Evolutionary conservation across 2,329 filamentous ascomycete genomes (phyloP).

Genomic region (Hysterium pulicare): DNA sequence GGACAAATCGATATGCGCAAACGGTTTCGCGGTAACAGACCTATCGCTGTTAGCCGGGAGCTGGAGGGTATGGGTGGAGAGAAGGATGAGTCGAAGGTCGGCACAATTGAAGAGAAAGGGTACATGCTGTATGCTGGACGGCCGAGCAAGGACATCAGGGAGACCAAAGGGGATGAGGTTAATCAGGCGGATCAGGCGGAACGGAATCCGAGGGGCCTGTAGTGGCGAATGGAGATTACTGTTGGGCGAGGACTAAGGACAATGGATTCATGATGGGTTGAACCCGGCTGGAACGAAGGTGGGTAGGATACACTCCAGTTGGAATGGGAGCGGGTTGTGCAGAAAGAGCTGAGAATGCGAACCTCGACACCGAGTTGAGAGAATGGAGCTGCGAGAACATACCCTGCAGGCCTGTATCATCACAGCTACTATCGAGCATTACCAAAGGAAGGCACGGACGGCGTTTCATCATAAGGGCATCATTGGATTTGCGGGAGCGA

Average conservation of each 20-base stretch:
- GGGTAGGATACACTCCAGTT: too few relatives aligned
- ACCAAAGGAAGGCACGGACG: too few relatives aligned
- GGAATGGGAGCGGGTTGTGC: too few relatives aligned
- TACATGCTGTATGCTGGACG: constrained; percentile 38
- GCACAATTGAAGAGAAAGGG: constrained; percentile 37
- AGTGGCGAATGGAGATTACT: background rate
- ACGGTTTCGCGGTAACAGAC: constrained; percentile 90
- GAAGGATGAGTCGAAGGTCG: constrained; percentile 32
- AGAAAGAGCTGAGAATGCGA: too few relatives aligned
- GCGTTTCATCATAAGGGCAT: too few relatives aligned
- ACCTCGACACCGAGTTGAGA: too few relatives aligned
- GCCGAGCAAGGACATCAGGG: constrained; percentile 26
- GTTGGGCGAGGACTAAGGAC: background rate
- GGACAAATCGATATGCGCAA: constrained; percentile 99
- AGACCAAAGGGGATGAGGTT: constrained; percentile 25
- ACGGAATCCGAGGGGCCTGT: background rate
- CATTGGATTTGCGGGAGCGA: too few relatives aligned
- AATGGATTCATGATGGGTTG: background rate
- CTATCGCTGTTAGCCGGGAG: constrained; percentile 52
- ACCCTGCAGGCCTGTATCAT: too few relatives aligned
- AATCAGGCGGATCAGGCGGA: background rate
- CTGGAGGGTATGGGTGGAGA: constrained; percentile 25
- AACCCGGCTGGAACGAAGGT: background rate
- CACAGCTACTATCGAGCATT: too few relatives aligned
- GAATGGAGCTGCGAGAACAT: too few relatives aligned